Percentiles rank a stretch among this genome's conserved stretches.
Conservation (phyloP, 441 rosid species). For the Francoa sonchifolia region DNA sequence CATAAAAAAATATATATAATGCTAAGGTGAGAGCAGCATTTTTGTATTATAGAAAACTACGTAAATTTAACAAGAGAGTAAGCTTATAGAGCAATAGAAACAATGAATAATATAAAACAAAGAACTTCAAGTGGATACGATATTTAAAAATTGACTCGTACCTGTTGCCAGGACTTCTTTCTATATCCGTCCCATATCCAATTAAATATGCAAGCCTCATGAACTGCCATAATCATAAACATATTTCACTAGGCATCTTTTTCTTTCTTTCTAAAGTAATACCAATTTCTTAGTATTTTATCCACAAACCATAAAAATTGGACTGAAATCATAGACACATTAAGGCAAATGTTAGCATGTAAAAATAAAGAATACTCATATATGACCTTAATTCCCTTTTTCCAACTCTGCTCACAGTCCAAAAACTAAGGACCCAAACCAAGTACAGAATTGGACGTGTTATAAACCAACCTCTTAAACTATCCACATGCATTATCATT, state of each 20-base stretch:
- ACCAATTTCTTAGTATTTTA: too few species aligned
- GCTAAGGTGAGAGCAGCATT: slow-evolving; percentile 1
- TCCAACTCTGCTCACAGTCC: slow-evolving; percentile 1
- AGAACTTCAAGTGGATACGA: slow-evolving; percentile 4
- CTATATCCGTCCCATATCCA: slow-evolving; percentile 84
- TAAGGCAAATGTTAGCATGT: slow-evolving; percentile 7
- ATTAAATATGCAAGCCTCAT: slow-evolving; percentile 91
- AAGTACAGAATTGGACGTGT: too few species aligned
- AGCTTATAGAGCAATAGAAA: background rate
- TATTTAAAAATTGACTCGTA: slow-evolving; percentile 17
- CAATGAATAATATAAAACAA: slow-evolving; percentile 1
- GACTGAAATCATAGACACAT: too few species aligned
- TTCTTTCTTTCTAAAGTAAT: background rate
- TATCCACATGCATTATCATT: background rate
- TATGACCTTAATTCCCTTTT: background rate
- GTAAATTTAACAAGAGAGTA: too few species aligned
- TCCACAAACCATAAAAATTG: too few species aligned
- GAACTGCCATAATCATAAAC: slow-evolving; percentile 54
- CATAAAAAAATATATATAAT: slow-evolving; percentile 2
- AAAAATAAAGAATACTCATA: slow-evolving; percentile 5
- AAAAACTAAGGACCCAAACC: too few species aligned
- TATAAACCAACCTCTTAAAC: too few species aligned
- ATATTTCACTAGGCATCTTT: slow-evolving; percentile 13
- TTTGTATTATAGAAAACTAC: background rate
- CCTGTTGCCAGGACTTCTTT: slow-evolving; percentile 97